Conservation (phyloP, 164 flowering plant genomes). For the Vitis cinerea region DNA sequence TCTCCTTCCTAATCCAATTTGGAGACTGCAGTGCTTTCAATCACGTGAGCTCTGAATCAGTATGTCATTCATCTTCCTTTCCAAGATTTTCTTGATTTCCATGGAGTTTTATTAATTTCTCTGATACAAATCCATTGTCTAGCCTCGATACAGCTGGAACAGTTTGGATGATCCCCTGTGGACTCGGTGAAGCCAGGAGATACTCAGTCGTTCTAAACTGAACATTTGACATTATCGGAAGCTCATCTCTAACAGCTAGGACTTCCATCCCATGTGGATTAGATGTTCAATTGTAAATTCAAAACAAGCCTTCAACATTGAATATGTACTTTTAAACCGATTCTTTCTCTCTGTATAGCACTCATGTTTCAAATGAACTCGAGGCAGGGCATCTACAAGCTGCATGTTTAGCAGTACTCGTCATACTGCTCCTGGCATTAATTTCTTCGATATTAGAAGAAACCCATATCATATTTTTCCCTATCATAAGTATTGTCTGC, state of each 20-base stretch:
- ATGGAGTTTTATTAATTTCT: too few relatives aligned
- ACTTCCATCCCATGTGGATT: too few relatives aligned
- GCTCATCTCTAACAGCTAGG: neutral
- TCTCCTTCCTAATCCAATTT: too few relatives aligned
- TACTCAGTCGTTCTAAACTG: conserved; percentile 18
- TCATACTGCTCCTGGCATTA: conserved; percentile 56
- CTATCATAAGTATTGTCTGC: too few relatives aligned
- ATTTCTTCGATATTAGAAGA: conserved; percentile 48
- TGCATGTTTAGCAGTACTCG: conserved; percentile 58
- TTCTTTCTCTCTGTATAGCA: conserved; percentile 34
- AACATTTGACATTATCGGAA: neutral
- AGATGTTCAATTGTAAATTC: too few relatives aligned
- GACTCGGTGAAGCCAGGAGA: conserved; percentile 79
- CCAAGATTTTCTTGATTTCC: neutral
- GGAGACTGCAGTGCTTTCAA: too few relatives aligned
- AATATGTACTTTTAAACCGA: neutral
- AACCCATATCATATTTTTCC: too few relatives aligned
- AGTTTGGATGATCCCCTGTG: conserved; percentile 73
- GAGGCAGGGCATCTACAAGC: conserved; percentile 68
- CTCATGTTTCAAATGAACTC: conserved; percentile 79
- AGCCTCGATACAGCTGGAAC: conserved; percentile 58
- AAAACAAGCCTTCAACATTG: neutral
- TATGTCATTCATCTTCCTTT: neutral
- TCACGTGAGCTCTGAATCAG: too few relatives aligned
- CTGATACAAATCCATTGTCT: neutral